phyloP scores from a whole-genome alignment of 2,329 filamentous ascomycete genomes.

The Ophiostoma novo-ulmi region DNA sequence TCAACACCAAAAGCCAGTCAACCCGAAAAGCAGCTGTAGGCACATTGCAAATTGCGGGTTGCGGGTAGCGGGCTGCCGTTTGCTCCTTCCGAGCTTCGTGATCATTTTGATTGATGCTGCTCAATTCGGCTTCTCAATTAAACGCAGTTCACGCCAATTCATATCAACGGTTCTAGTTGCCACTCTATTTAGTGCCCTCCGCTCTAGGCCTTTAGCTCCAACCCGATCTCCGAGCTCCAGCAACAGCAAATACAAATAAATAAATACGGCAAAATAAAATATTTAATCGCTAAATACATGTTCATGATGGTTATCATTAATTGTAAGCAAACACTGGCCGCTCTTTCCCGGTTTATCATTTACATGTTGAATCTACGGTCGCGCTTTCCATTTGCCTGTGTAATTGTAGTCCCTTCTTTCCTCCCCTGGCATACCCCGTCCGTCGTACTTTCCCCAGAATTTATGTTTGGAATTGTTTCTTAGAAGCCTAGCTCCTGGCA shows the following conservation, averaged over 20 bases:
- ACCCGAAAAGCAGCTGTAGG: background rate
- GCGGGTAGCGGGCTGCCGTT: background rate
- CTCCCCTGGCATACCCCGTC: background rate
- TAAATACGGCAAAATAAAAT: background rate
- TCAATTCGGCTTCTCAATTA: background rate
- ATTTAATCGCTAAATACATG: background rate
- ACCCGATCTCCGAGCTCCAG: background rate
- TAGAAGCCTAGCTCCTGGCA: background rate
- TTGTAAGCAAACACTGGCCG: background rate
- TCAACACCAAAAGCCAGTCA: background rate
- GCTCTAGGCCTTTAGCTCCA: conserved; percentile 10
- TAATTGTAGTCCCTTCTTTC: background rate
- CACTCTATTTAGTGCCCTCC: background rate
- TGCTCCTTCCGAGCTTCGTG: background rate
- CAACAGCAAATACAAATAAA: background rate
- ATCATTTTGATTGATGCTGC: background rate
- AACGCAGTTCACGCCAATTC: background rate
- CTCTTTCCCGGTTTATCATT: background rate
- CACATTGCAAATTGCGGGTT: too few relatives aligned
- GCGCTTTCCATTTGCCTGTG: background rate
- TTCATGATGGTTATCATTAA: background rate
- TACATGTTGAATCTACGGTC: background rate
- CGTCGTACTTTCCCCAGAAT: conserved; percentile 11
- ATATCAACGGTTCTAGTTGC: background rate
- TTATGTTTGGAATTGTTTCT: background rate